Evolutionary conservation across 2,329 filamentous ascomycete genomes (phyloP).

Genomic region (Ambrosiella beaveri): DNA sequence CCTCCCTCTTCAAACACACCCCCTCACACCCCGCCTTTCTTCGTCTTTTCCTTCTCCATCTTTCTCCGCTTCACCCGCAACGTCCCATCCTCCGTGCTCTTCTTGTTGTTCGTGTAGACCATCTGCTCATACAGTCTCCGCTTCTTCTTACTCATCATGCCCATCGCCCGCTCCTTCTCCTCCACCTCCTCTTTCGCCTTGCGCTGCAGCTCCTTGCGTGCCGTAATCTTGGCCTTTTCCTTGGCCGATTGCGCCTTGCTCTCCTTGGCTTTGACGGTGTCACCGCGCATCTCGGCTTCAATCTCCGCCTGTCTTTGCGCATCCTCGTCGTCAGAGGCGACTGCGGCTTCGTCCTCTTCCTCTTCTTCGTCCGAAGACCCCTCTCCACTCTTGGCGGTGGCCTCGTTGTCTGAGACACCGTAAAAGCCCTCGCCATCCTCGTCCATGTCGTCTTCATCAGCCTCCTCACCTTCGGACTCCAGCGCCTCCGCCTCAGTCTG

Average conservation of each 20-base stretch:
- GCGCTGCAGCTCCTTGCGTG: conserved; percentile 50
- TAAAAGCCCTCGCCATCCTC: conserved; percentile 29
- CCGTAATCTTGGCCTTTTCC: conserved; percentile 50
- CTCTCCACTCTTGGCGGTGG: conserved; percentile 17
- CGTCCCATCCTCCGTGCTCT: conserved; percentile 76
- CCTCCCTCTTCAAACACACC: neutral
- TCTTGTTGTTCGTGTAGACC: conserved; percentile 86
- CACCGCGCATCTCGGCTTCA: conserved; percentile 76
- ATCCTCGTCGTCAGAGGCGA: conserved; percentile 22
- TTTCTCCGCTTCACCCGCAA: conserved; percentile 79
- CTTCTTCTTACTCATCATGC: conserved; percentile 98
- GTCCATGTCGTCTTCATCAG: conserved; percentile 28
- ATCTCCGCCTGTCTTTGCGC: conserved; percentile 65
- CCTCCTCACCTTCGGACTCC: conserved; percentile 42
- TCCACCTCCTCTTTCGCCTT: conserved; percentile 63
- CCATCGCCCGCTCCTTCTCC: conserved; percentile 81
- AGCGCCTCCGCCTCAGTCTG: conserved; percentile 75
- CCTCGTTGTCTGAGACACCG: conserved; percentile 27
- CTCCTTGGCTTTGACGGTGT: conserved; percentile 33
- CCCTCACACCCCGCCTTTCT: conserved; percentile 1
- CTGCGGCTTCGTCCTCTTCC: conserved; percentile 26
- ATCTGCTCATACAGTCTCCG: conserved; percentile 95
- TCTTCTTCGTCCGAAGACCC: conserved; percentile 30
- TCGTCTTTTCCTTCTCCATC: conserved; percentile 47
- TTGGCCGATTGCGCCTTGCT: conserved; percentile 24